These are phyloP conservation scores for Suhomyces prunicola DNA, from an alignment of 805 yeast species.

Conservation along the genomic window DNA sequence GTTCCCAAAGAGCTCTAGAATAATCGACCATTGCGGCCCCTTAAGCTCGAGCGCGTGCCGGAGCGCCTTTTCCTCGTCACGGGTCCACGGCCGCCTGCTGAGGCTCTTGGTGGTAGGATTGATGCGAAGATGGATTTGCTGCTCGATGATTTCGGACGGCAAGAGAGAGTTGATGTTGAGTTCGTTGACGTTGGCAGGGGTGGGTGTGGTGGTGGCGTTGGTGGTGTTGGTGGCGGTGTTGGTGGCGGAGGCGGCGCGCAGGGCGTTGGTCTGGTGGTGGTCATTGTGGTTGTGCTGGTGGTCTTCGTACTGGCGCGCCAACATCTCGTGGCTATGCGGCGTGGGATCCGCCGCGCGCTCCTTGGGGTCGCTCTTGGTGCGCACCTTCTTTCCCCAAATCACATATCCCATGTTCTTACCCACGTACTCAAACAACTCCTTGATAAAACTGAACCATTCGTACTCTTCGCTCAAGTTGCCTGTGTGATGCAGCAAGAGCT, in stretches of 20 bases:
- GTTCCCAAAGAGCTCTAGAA: slow-evolving; percentile 86
- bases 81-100: slow-evolving; percentile 74
- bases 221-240: not conserved
- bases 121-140: slow-evolving; percentile 39
- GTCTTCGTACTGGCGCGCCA: slow-evolving; percentile 3
- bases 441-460: slow-evolving; percentile 82
- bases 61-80: slow-evolving; percentile 83
- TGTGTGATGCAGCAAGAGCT: slow-evolving; percentile 47
- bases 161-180: slow-evolving; percentile 26
- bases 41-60: slow-evolving; percentile 73
- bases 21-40: slow-evolving; percentile 95
- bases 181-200: not conserved
- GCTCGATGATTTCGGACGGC: slow-evolving; percentile 44
- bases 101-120: slow-evolving; percentile 30
- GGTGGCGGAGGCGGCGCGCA: too few relatives aligned
- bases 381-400: slow-evolving; percentile 62
- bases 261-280: not conserved
- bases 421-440: slow-evolving; percentile 74
- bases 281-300: not conserved
- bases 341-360: slow-evolving; percentile 7
- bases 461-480: slow-evolving; percentile 64
- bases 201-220: not conserved
- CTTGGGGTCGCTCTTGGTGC: slow-evolving; percentile 6
- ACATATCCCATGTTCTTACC: slow-evolving; percentile 69
- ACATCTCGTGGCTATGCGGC: slow-evolving; percentile 22